phyloP scores from a whole-genome alignment of 2,329 filamentous ascomycete species.

The Xylaria sp. region DNA sequence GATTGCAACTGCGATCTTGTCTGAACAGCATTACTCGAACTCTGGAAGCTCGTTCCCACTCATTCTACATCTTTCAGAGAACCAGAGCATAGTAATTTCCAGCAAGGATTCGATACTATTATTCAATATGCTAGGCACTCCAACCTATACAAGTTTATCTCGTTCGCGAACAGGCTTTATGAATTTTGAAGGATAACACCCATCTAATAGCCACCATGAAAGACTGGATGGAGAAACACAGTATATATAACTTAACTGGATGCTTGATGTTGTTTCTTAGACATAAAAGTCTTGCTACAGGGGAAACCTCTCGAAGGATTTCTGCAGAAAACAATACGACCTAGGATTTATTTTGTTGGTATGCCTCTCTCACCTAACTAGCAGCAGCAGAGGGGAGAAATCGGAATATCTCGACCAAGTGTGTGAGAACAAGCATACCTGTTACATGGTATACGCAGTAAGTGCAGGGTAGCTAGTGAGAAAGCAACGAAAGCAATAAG shows the following conservation, averaged over 20 bases:
- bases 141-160: conserved; percentile 24
- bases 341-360: neutral
- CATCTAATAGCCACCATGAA: conserved; percentile 31
- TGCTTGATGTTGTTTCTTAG: too few relatives aligned
- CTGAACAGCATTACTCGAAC: conserved; percentile 26
- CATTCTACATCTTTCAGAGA: conserved; percentile 5
- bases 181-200: conserved; percentile 39
- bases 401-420: too few relatives aligned
- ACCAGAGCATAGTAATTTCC: conserved; percentile 31
- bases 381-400: too few relatives aligned
- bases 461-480: neutral
- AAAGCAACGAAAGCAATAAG: neutral
- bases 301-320: too few relatives aligned
- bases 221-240: conserved; percentile 26
- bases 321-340: too few relatives aligned
- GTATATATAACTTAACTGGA: too few relatives aligned
- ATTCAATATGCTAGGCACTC: neutral
- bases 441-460: too few relatives aligned
- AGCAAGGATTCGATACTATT: conserved; percentile 25
- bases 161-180: conserved; percentile 40
- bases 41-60: conserved; percentile 26
- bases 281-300: too few relatives aligned
- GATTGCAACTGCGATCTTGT: conserved; percentile 29
- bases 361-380: too few relatives aligned
- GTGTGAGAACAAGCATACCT: neutral